Evolutionary conservation across 257 asterid genomes (phyloP), one percentile per base, ranked within the genome.

Genomic region (Paulownia fortunei): DNA sequence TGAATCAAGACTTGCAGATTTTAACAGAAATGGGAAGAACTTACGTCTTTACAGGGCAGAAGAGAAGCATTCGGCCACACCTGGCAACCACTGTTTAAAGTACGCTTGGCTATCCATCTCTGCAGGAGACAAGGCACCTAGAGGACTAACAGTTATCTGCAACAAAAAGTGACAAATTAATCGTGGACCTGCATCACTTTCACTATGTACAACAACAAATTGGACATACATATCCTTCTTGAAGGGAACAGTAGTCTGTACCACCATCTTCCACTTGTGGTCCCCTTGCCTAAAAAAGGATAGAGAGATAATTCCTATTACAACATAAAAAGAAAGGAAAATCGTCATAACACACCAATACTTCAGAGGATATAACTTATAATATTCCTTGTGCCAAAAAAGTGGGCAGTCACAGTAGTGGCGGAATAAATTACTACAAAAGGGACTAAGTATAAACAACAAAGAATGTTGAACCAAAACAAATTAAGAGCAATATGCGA

Each of bases 141-240:
- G 80, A 80, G 98, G 97, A 59, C 86, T 90, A 69, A 94, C 93
- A 26, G 93, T 86, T 72, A 94, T 94, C 98, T 94, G 91, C 77
- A 80, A 76, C 73, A 41, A 74, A 76, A 77, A 74, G 51, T 32
- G 36, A 63, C 36, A 42, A 13, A 71, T 73, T 79, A 67, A 62
- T 36, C 61, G 16, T 15, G 27, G 51, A 74, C 58, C 78, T 42
- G 41, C 37, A 65, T 61, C 62, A 69, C 52, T 39, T 69, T 63
- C 26, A 77, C 52, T 27, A 49, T 47, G 60, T 24, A 16, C 58
- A 76, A 70, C 5, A 74, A 8, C 36, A 59, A 13, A 77, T 21
- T n/a, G 42, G 19, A 72, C 98, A 16, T 89, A 94, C 98, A 76
- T 88, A 93, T 90, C 98, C 98, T 87, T 89, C 86, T 79, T 76